phyloP scores from a whole-genome alignment of 129 eudicot genomes.

The Flaveria trinervia region DNA sequence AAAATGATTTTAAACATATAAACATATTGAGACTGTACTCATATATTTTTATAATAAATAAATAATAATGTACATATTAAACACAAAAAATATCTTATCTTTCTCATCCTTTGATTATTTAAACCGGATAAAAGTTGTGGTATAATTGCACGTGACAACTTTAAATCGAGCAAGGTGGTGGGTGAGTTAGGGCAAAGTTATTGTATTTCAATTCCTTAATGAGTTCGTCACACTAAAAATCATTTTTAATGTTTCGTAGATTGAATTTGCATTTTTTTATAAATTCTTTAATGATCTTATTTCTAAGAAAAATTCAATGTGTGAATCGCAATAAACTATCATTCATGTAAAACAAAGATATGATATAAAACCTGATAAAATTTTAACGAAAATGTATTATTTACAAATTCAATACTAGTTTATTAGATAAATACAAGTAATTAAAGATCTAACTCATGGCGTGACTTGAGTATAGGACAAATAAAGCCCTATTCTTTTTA shows the following conservation, averaged over 20 bases:
- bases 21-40: neutral
- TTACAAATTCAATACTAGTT: too few species aligned
- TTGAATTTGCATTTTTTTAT: neutral
- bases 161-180: neutral
- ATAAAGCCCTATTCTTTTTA: too few species aligned
- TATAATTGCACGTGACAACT: slow-evolving; percentile 7
- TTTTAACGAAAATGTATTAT: too few species aligned
- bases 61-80: neutral
- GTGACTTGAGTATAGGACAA: too few species aligned
- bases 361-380: neutral
- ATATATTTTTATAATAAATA: neutral
- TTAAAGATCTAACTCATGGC: too few species aligned
- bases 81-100: neutral
- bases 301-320: too few species aligned
- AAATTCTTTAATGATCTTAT: too few species aligned
- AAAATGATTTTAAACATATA: neutral
- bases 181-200: neutral
- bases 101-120: neutral
- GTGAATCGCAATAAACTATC: neutral
- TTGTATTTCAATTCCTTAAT: neutral
- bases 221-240: neutral
- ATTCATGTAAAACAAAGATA: neutral
- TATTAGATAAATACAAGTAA: too few species aligned
- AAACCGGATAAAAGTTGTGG: neutral
- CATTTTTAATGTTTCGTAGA: neutral